Conservation (phyloP, 139 green algal species). For the Volvox reticuliferus region DNA sequence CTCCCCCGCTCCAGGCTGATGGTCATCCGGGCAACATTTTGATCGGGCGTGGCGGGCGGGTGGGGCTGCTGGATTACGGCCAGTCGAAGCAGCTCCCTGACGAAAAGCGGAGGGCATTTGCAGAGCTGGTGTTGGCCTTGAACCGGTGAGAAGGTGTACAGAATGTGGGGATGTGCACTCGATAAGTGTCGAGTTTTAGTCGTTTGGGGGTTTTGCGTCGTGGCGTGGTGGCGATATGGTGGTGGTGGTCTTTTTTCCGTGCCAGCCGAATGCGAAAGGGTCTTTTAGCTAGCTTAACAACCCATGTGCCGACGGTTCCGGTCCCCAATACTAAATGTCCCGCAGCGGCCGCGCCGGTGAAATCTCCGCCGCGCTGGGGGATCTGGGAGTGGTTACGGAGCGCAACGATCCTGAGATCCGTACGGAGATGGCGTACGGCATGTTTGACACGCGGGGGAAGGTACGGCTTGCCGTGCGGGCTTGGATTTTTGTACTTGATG, state of each 20-base stretch:
- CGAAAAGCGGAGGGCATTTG: constrained; percentile 75
- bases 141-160: constrained; percentile 49
- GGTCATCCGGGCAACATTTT: constrained; percentile 93
- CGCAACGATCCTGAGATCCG: constrained; percentile 63
- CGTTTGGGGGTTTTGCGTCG: too few species aligned
- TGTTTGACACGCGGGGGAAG: constrained; percentile 95
- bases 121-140: constrained; percentile 84
- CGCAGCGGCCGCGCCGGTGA: constrained; percentile 53
- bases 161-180: too few species aligned
- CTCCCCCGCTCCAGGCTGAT: constrained; percentile 62
- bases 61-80: constrained; percentile 96
- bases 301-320: too few species aligned
- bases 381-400: constrained; percentile 81
- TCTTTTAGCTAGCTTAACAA: too few species aligned
- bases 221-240: too few species aligned
- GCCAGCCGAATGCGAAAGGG: too few species aligned
- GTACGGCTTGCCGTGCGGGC: constrained; percentile 1
- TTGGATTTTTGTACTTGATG: too few species aligned
- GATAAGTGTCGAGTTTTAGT: too few species aligned
- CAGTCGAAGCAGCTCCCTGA: constrained; percentile 94
- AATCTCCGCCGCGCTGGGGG: constrained; percentile 63
- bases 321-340: background rate
- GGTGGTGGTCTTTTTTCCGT: too few species aligned
- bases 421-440: constrained; percentile 86
- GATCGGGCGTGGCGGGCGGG: constrained; percentile 78